Evolutionary conservation across 2,329 filamentous ascomycete genomes (phyloP).

Genomic region (Cercospora nicotianae): DNA sequence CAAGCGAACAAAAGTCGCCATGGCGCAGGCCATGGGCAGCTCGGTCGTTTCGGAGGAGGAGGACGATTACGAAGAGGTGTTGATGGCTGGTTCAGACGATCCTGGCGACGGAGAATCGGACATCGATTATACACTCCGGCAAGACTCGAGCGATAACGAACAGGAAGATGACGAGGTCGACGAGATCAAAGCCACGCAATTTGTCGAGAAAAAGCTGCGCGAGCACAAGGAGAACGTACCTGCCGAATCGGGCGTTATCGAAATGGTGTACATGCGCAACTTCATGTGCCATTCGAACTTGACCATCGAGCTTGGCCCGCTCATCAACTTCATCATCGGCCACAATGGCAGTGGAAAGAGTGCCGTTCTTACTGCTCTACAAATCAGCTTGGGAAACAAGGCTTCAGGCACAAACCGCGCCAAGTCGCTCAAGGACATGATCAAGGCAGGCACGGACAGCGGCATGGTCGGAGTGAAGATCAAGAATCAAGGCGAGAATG

Average conservation of each 20-base stretch:
- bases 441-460: constrained; percentile 82
- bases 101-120: constrained; percentile 24
- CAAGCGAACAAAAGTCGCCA: constrained; percentile 35
- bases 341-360: constrained; percentile 98
- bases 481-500: constrained; percentile 84
- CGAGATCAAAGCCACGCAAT: constrained; percentile 35
- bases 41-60: constrained; percentile 35
- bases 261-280: constrained; percentile 82
- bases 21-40: constrained; percentile 33
- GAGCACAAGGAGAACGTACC: constrained; percentile 62
- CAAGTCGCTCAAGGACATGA: constrained; percentile 81
- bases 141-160: constrained; percentile 27
- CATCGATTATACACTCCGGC: constrained; percentile 22
- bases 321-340: constrained; percentile 97
- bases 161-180: constrained; percentile 34
- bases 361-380: constrained; percentile 88
- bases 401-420: constrained; percentile 90
- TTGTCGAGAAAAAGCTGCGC: constrained; percentile 34
- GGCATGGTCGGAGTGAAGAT: constrained; percentile 76
- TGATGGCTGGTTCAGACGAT: constrained; percentile 5
- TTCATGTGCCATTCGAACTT: constrained; percentile 95
- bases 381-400: constrained; percentile 91
- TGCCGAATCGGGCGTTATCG: constrained; percentile 82
- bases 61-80: constrained; percentile 32
- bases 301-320: constrained; percentile 79